A percentile compares a stretch with the other conserved stretches of the same genome.
phyloP scores from a whole-genome alignment of 2,329 filamentous ascomycete species.

The Fusarium sp. region DNA sequence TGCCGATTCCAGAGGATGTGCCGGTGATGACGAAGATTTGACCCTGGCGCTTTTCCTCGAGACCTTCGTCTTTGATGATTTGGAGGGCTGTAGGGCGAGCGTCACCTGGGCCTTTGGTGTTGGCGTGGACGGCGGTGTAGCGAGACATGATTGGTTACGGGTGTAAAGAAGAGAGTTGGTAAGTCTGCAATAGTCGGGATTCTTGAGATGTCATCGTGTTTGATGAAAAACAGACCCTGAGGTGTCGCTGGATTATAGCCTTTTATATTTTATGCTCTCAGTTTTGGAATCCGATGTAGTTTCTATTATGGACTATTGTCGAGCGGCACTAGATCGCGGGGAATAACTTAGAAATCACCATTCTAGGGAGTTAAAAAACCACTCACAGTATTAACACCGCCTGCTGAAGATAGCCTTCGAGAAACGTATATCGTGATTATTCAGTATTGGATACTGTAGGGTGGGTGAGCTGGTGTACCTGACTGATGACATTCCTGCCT shows the following conservation, averaged over 20 bases:
- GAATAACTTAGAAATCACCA: neutral
- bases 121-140: neutral
- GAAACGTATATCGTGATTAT: neutral
- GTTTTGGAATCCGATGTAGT: fast-evolving
- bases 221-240: fast-evolving
- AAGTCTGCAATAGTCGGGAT: fast-evolving
- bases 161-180: fast-evolving
- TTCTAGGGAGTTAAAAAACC: fast-evolving
- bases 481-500: neutral
- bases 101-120: constrained; percentile 41
- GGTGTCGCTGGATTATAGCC: fast-evolving
- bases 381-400: fast-evolving
- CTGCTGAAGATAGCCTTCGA: fast-evolving
- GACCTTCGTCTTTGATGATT: constrained; percentile 49
- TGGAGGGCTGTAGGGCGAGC: constrained; percentile 51
- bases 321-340: fast-evolving
- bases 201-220: fast-evolving
- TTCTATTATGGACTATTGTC: neutral
- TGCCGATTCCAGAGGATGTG: constrained; percentile 53
- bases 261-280: too few relatives aligned
- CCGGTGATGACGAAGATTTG: constrained; percentile 56
- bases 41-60: constrained; percentile 45
- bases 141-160: neutral
- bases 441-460: neutral
- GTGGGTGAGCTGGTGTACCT: neutral